Evolutionary conservation across 768 basidiomycete species (phyloP).

Genomic region (Pholiota microspora): DNA sequence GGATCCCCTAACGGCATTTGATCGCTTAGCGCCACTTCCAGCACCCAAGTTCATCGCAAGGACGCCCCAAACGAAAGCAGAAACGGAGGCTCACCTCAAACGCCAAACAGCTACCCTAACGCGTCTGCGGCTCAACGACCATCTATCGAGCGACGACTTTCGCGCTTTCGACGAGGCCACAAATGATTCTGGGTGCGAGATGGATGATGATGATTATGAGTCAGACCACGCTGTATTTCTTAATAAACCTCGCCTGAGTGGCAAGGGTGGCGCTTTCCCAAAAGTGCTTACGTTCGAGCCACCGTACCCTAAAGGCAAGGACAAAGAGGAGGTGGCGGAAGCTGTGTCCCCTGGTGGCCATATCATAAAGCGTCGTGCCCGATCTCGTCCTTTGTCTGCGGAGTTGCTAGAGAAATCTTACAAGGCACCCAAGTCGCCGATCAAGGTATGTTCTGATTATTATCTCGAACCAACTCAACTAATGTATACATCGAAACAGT

Average conservation of each 20-base stretch:
- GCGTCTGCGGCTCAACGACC: conserved; percentile 57
- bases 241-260: conserved; percentile 21
- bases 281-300: conserved; percentile 19
- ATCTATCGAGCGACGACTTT: conserved; percentile 41
- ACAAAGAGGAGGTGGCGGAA: conserved; percentile 59
- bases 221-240: conserved; percentile 32
- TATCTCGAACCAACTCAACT: conserved; percentile 1
- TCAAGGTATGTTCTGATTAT: conserved; percentile 32
- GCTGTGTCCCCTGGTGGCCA: conserved; percentile 78
- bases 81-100: conserved; percentile 47
- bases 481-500: conserved; percentile 16
- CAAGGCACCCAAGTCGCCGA: conserved; percentile 41
- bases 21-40: conserved; percentile 53
- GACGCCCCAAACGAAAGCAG: conserved; percentile 53
- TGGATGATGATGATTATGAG: conserved; percentile 44
- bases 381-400: conserved; percentile 67
- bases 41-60: conserved; percentile 46
- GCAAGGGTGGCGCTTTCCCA: conserved; percentile 17
- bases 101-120: conserved; percentile 67
- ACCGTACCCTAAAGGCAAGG: conserved; percentile 33
- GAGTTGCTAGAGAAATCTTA: conserved; percentile 56
- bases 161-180: conserved; percentile 39
- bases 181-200: conserved; percentile 53
- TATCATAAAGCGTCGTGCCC: conserved; percentile 70
- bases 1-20: conserved; percentile 42